Base-by-base conservation (phyloP, 768 basidiomycete genomes). In the Leccinum arenicola region DNA sequence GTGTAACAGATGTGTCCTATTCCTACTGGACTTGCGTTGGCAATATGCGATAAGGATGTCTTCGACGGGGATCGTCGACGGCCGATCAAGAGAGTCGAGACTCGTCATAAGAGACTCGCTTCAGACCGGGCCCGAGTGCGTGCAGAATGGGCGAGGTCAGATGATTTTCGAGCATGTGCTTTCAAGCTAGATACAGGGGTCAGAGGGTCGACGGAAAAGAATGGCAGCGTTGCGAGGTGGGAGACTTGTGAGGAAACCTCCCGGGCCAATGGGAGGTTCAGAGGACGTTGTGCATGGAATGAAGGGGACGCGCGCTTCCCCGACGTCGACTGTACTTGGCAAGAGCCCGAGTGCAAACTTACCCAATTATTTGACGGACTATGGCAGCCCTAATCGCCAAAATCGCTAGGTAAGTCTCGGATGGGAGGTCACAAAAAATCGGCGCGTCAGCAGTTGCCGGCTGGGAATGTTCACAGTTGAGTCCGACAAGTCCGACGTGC, bases 201-300 rank as follows among this genome's bases (percentile, higher is more conserved):
- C 27, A 62, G 25, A 43, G 71, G 71, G 48, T 73, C 71, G 43
- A 64, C 61, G 47, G 64, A 60, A 31, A 73, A 67, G 63, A 74
- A 73, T 14, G 56, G 61, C 71, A 73, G 72, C 54, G 49, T 50
- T 40, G 59, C 17, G 40, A 14, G 36, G 50, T 23, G 51, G 11
- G 47, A 48, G 47, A 14, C 47, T 7, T 33, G 33, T 12, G 23
- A 25, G n/a, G 38, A 17, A 54, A 6, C 23, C 23, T 25, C 27
- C 27, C 27, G 27, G 27, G 27, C 27, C 27, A 27, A 27, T 56
- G 38, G 56, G 59, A 33, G 33, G 33, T 5, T 35, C 15, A 54
- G 48, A 43, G 54, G 56, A 23, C 45, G 58, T 57, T 59, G 67
- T 23, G 25, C 69, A 65, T 67, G 23, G 62, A 61, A 65, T 27